A percentile compares a stretch with the other conserved stretches of the same genome.
Conservation (phyloP, 306 rosid genomes). For the Dicorynia guianensis region DNA sequence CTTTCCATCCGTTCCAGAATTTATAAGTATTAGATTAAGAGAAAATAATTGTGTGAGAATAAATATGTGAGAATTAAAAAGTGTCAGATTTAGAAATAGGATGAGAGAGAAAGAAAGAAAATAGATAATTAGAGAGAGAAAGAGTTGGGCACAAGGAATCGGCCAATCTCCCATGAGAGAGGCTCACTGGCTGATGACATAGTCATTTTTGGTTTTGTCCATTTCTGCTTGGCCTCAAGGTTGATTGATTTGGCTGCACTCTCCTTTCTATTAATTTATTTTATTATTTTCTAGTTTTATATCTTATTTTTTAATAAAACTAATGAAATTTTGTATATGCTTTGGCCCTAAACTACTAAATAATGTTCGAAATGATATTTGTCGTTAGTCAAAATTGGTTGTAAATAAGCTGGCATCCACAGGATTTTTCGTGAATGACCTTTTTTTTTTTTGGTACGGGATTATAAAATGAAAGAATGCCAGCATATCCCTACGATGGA, state of each 20-base stretch:
- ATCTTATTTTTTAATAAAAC: constrained; percentile 22
- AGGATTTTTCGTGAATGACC: constrained; percentile 40
- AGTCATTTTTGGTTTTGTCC: constrained; percentile 46
- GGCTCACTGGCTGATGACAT: constrained; percentile 41
- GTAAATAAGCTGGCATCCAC: constrained; percentile 60
- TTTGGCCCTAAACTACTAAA: constrained; percentile 37
- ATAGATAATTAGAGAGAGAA: constrained; percentile 33
- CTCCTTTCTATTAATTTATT: constrained; percentile 21
- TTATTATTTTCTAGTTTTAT: constrained; percentile 14
- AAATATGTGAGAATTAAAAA: too few species aligned
- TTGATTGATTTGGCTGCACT: not conserved
- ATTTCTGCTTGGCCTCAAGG: constrained; percentile 41
- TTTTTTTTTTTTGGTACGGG: too few species aligned
- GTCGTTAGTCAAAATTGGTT: constrained; percentile 39
- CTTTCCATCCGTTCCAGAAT: constrained; percentile 25
- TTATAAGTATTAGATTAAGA: constrained; percentile 10
- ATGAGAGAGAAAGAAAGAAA: too few species aligned
- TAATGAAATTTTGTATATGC: constrained; percentile 34
- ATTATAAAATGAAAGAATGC: too few species aligned
- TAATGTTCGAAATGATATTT: constrained; percentile 17
- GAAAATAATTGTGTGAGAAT: not conserved
- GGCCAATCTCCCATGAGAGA: constrained; percentile 42
- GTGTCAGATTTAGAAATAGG: too few species aligned
- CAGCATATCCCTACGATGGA: too few species aligned
- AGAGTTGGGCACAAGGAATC: constrained; percentile 34